Base-by-base conservation (phyloP, 1,284 basidiomycete genomes). In the Flammula alnicola region DNA sequence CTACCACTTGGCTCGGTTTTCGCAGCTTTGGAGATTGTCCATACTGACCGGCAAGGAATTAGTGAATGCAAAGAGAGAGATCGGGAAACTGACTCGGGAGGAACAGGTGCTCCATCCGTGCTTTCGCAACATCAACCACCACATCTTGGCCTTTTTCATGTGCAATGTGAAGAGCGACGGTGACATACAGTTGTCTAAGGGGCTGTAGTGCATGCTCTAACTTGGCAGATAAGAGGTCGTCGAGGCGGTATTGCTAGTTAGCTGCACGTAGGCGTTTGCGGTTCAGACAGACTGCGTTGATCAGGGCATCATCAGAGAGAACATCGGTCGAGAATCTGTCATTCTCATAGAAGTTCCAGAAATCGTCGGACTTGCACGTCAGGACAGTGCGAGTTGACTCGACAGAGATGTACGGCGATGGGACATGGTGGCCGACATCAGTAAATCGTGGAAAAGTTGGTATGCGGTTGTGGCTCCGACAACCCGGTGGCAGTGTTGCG, bases 111-210 rank as follows among this genome's bases (percentile, higher is more conserved):
- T 59, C 51, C 38, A 57, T n/a, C 57, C 59, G 54, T 30, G 58
- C 57, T 26, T 47, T 51, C 20, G 59, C 56, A 25, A 55, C 25
- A 23, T 57, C 32, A n/a, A 57, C 26, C 16, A 60, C 54, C 22
- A 36, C 31, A 10, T 55, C 54, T 29, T n/a, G 9, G 16, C 58
- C 56, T 47, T 60, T 56, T 8, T 22, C n/a, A 30, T 55, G 33
- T 33, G 61, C 60, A 41, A 62, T 53, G 27, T 59, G 49, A 27
- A 63, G 56, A 19, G 51, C 47, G 8, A 57, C 47, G 23, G 61
- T 54, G 2, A 52, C 54, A 35, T 63, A 57, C 44, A 55, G 49
- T 45, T 49, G 39, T 16, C 59, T 58, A 32, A 33, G 22, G 2
- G 44, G 33, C 38, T 51, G 17, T 8, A 56, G 58, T 10, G 58